Base-by-base conservation (phyloP, 352 stramenopile genomes). In the Phytophthora sansomeana region DNA sequence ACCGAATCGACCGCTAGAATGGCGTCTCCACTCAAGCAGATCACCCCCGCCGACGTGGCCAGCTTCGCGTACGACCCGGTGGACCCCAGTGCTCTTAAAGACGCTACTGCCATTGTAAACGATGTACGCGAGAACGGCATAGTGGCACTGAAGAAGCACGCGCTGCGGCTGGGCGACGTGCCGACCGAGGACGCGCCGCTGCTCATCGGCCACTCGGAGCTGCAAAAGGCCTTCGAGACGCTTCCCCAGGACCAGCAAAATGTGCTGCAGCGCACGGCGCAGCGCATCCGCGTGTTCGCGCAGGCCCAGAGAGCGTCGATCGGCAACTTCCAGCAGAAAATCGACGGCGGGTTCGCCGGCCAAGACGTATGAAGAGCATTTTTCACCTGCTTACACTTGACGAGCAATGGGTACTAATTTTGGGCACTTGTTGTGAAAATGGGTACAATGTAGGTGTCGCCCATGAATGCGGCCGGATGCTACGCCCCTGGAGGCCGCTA, bases 401-500 rank as follows among this genome's bases (percentile, higher is more conserved):
- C 38, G 53, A 44, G 36, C 51, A 24, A 14, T n/a, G 29, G 9
- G 7, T 35, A 26, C 38, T 59, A 51, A 29, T 35, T 7, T 44
- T 30, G 14, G 21, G 17, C 6, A 8, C 2, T 44, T 58, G 6
- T 54, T 52, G 33, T 48, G 13, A 7, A 46, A 46, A 28, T 46
- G 39, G 41, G 41, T 47, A 21, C 14, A 21, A 6, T 62, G 2
- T 74, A 75, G 64, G 70, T 86, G 8, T 82, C 81, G 30, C 73
- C 81, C 14, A 93, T 93, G 82, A 65, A 63, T 42, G 68, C 83
- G 1, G 97, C 97, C 5, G 97, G 97, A 44, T 99, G 97, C 77
- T 99, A 99, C 75, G 97, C 97, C 3, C 97, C 97, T 4, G 97
- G 97, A 41, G 98, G 98, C 33, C 89, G 97, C 35, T 99, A 99